A percentile compares a stretch with the other conserved stretches of the same genome.
phyloP scores from a whole-genome alignment of 495 filamentous ascomycete species.

The Aspergillus homomorphus region DNA sequence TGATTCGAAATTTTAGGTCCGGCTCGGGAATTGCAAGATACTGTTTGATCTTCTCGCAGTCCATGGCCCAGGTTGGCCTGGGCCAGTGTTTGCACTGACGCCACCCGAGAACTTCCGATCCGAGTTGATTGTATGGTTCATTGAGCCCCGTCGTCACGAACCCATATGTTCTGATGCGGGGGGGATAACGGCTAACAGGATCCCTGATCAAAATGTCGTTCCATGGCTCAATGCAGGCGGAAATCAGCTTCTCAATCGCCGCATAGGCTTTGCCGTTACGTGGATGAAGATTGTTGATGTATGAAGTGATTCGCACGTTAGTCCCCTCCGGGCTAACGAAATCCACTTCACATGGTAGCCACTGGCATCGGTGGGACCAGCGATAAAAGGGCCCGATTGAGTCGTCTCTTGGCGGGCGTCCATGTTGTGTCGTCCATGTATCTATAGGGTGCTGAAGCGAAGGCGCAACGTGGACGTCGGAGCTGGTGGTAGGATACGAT shows the following conservation, averaged over 20 bases:
- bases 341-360: conserved; percentile 56
- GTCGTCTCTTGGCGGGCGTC: no score
- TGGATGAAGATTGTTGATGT: conserved; percentile 63
- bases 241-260: conserved; percentile 16
- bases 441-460: no score
- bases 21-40: not conserved
- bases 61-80: no score
- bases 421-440: no score
- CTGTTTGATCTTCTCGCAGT: no score
- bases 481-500: no score
- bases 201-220: conserved; percentile 9
- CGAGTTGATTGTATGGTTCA: not conserved
- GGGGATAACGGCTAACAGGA: not conserved
- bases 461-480: no score
- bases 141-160: not conserved
- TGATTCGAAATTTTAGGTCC: not conserved
- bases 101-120: not conserved
- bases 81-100: not conserved
- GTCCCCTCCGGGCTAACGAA: conserved; percentile 27
- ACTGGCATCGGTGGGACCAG: conserved; percentile 38
- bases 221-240: conserved; percentile 17
- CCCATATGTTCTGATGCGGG: not conserved
- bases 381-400: no score
- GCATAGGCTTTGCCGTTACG: conserved; percentile 9
- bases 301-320: conserved; percentile 26